Conservation (phyloP, 352 stramenopile species). For the Peronospora farinosa region DNA sequence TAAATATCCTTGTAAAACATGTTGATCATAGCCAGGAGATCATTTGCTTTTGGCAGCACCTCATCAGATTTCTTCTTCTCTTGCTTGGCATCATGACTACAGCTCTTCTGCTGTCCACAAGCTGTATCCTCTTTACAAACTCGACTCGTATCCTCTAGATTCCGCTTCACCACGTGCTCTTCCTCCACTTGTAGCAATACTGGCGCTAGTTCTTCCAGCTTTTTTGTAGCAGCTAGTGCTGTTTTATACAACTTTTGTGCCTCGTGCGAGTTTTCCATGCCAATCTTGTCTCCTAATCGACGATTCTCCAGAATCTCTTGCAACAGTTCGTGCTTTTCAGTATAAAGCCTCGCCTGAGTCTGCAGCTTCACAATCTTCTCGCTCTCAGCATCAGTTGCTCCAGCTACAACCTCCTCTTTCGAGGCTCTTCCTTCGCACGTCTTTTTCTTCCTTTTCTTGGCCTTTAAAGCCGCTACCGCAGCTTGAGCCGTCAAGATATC, state of each 20-base stretch:
- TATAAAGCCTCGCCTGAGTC: constrained; percentile 31
- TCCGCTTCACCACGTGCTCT: neutral
- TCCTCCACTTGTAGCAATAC: constrained; percentile 28
- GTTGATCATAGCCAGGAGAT: constrained; percentile 44
- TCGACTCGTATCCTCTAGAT: neutral
- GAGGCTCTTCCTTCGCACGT: constrained; percentile 2
- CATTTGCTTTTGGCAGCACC: constrained; percentile 35
- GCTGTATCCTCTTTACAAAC: constrained; percentile 5
- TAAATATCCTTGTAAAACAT: constrained; percentile 73
- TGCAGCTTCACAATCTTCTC: constrained; percentile 21
- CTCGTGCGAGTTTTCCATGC: neutral
- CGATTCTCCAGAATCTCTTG: constrained; percentile 39
- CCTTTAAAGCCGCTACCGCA: constrained; percentile 58
- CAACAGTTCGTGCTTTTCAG: constrained; percentile 48
- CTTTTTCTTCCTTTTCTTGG: constrained; percentile 37
- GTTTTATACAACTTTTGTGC: constrained; percentile 29
- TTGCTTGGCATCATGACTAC: constrained; percentile 16
- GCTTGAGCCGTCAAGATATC: constrained; percentile 59
- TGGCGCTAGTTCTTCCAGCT: constrained; percentile 39
- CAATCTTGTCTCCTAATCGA: constrained; percentile 30
- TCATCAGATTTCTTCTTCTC: constrained; percentile 4
- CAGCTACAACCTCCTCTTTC: neutral
- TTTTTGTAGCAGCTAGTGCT: constrained; percentile 27
- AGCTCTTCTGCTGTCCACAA: constrained; percentile 6
- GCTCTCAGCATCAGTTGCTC: neutral